phyloP scores from a whole-genome alignment of 352 stramenopile species.

The Plasmopara halstedii region DNA sequence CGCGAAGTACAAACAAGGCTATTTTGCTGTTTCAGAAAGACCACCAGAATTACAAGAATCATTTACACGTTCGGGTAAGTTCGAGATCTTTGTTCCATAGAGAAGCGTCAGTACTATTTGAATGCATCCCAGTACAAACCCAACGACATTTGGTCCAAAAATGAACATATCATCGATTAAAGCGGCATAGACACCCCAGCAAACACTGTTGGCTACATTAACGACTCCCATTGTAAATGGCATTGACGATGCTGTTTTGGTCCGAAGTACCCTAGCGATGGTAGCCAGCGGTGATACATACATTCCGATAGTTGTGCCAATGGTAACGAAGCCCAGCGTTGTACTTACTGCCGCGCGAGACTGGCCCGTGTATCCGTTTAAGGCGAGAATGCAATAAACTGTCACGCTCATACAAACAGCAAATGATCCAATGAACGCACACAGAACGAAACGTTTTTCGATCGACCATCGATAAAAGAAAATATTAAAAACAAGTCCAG shows the following conservation, averaged over 20 bases:
- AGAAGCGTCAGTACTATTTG: conserved; percentile 25
- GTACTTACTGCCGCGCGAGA: conserved; percentile 19
- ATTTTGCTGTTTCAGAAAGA: no score
- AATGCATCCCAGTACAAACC: conserved; percentile 19
- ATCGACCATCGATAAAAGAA: conserved; percentile 24
- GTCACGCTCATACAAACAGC: conserved; percentile 20
- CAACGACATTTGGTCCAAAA: conserved; percentile 32
- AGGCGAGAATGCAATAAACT: conserved; percentile 28
- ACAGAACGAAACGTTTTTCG: conserved; percentile 11
- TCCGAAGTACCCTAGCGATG: conserved; percentile 33
- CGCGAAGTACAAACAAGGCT: no score
- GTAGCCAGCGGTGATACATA: conserved; percentile 50
- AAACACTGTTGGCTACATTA: conserved; percentile 27
- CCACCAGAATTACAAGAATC: no score
- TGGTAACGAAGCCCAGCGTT: conserved; percentile 40
- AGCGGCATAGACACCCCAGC: conserved; percentile 37
- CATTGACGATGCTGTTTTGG: conserved; percentile 37
- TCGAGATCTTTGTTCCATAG: conserved; percentile 4
- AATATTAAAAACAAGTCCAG: conserved; percentile 17
- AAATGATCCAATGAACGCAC: conserved; percentile 6
- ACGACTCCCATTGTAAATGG: conserved; percentile 36
- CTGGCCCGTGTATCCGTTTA: conserved; percentile 23
- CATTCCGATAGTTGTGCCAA: conserved; percentile 39
- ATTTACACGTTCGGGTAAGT: no score
- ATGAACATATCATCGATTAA: conserved; percentile 29